Evolutionary conservation across 306 rosid species (phyloP), one percentile per base, ranked within the genome.

Genomic region (Clitoria ternatea): DNA sequence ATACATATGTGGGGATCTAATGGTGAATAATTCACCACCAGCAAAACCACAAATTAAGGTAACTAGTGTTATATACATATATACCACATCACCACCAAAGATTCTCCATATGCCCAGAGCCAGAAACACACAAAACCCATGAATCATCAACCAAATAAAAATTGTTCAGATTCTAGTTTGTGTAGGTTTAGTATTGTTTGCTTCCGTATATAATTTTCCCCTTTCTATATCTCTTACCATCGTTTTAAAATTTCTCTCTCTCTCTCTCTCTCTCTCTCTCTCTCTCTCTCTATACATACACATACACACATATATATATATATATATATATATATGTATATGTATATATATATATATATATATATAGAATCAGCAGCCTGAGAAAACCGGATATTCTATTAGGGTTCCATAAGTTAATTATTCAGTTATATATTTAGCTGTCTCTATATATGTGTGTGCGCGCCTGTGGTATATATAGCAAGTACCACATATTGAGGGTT

Each of bases 331-430:
- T 1, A 4, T 4, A 7, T 1, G 6, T 1, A 35, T 4, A 35
- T 3, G 6, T 4, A 7, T 1, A 7, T 7, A 35, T 50, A 22
- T 50, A 27, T 6, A 17, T 7, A 45, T 5, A 45, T 6, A 0
- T 24, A 8, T n/a, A 8, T 13, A 4, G n/a, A 39, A 50, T 44
- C 18, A 47, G 24, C 3, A 39, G 59, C 13, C 11, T 14, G 11
- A 48, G 18, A 57, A 48, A 69, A 80, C 43, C 62, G 82, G 42
- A 79, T 79, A 79, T 83, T 81, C 79, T 71, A 32, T 67, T 84
- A 86, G 91, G 91, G 87, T 74, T 87, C 73, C 74, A 5, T 56
- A 33, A 24, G 24, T 13, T 39, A 5, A 27, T 44, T 39, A 5
- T 36, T 44, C 27, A 19, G 12, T 35, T 20, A 44, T 35, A 57